phyloP scores from a whole-genome alignment of 495 filamentous ascomycete genomes.

The Endocarpon pusillum region DNA sequence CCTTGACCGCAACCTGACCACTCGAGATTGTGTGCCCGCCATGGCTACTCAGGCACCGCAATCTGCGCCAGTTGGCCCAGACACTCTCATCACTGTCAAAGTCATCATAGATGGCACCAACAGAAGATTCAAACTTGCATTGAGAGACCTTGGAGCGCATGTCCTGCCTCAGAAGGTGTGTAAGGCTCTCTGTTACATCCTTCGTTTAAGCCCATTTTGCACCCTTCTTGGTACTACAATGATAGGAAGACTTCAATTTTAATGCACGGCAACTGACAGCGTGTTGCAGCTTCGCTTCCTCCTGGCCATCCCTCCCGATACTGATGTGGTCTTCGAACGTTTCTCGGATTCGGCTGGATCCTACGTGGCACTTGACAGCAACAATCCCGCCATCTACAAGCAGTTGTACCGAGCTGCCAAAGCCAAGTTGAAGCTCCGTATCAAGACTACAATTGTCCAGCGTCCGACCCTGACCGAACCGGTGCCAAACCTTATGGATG shows the following conservation, averaged over 20 bases:
- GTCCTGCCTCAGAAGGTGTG: conserved; percentile 75
- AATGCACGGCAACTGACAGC: conserved; percentile 9
- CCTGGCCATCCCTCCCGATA: conserved; percentile 50
- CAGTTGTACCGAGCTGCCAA: conserved; percentile 94
- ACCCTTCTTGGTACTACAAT: no score
- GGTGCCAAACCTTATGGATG: neutral
- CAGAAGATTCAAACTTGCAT: conserved; percentile 75
- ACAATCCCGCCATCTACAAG: conserved; percentile 77
- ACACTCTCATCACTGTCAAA: conserved; percentile 75
- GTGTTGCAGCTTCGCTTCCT: conserved; percentile 51
- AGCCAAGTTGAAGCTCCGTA: conserved; percentile 92
- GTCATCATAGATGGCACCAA: conserved; percentile 53
- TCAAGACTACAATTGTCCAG: conserved; percentile 45
- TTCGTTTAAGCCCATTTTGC: no score
- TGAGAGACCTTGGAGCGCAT: conserved; percentile 64
- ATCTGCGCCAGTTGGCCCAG: conserved; percentile 33
- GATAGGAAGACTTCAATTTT: no score
- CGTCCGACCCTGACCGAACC: conserved; percentile 4
- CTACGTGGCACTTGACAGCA: conserved; percentile 62
- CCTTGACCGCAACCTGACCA: no score
- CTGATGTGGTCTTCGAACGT: conserved; percentile 67
- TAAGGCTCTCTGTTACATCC: no score
- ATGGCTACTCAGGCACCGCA: conserved; percentile 14
- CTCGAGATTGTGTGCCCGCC: no score
- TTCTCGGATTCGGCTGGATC: conserved; percentile 84